phyloP scores from a whole-genome alignment of 2,329 filamentous ascomycete genomes.

The Pleoardoris graminearum region DNA sequence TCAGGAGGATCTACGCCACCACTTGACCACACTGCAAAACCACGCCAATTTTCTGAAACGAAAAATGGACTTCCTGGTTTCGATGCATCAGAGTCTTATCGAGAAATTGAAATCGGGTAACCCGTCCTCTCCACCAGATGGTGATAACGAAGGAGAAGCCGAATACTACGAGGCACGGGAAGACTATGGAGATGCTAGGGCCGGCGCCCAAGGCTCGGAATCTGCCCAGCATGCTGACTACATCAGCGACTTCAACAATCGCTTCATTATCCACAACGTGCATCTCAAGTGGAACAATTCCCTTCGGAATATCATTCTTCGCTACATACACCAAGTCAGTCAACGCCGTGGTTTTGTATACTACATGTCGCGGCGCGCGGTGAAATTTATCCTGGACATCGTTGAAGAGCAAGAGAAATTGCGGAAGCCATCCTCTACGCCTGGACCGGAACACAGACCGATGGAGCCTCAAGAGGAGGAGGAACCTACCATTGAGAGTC shows the following conservation, averaged over 20 bases:
- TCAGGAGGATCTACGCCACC: conserved; percentile 56
- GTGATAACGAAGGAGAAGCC: conserved; percentile 49
- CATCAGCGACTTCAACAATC: conserved; percentile 94
- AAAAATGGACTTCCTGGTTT: conserved; percentile 62
- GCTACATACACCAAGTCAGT: conserved; percentile 96
- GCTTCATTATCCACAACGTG: conserved; percentile 96
- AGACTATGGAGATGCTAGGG: conserved; percentile 53
- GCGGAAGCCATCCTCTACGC: conserved; percentile 37
- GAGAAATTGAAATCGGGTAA: conserved; percentile 62
- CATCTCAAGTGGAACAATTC: conserved; percentile 99
- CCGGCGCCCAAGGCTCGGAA: conserved; percentile 59
- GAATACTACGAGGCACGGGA: conserved; percentile 57
- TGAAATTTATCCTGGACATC: conserved; percentile 98
- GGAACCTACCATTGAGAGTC: conserved; percentile 73
- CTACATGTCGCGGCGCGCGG: conserved; percentile 91
- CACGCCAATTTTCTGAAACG: conserved; percentile 61
- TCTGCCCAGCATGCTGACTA: conserved; percentile 76
- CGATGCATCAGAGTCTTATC: conserved; percentile 62
- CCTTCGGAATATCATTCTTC: conserved; percentile 90
- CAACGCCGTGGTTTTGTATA: conserved; percentile 96
- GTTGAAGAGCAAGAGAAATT: conserved; percentile 89
- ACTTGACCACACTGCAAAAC: conserved; percentile 58
- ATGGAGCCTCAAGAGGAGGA: conserved; percentile 58
- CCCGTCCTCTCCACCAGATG: conserved; percentile 50
- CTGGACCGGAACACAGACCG: conserved; percentile 26